Percentiles rank a stretch among this genome's conserved stretches.
Conservation (phyloP, 2,329 filamentous ascomycete species). For the Pseudogymnoascus sp. region DNA sequence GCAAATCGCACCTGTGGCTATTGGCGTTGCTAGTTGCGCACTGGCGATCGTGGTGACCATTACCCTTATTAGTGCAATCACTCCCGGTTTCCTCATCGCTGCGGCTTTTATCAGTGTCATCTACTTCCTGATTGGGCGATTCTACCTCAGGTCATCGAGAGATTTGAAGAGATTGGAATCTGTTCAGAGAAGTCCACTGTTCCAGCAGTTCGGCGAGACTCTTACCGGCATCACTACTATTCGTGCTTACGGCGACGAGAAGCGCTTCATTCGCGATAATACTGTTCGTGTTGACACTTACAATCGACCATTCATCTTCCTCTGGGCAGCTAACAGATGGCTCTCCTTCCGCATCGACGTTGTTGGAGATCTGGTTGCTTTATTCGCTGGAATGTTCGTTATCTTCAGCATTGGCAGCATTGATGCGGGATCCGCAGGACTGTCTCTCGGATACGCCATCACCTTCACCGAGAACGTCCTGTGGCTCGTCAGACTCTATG, state of each 20-base stretch:
- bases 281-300: slow-evolving; percentile 81
- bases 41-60: slow-evolving; percentile 74
- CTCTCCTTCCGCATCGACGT: slow-evolving; percentile 86
- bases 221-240: slow-evolving; percentile 93
- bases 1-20: slow-evolving; percentile 86
- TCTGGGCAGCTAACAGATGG: slow-evolving; percentile 97
- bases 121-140: slow-evolving; percentile 74
- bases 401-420: slow-evolving; percentile 73
- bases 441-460: slow-evolving; percentile 91
- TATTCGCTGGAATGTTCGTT: slow-evolving; percentile 89
- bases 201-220: slow-evolving; percentile 97
- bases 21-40: slow-evolving; percentile 59
- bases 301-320: slow-evolving; percentile 85
- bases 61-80: slow-evolving; percentile 77
- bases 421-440: slow-evolving; percentile 83
- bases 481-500: slow-evolving; percentile 91
- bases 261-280: slow-evolving; percentile 89
- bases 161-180: slow-evolving; percentile 94
- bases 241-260: slow-evolving; percentile 88
- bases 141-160: slow-evolving; percentile 88
- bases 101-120: slow-evolving; percentile 74
- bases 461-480: slow-evolving; percentile 95
- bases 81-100: slow-evolving; percentile 81
- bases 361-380: slow-evolving; percentile 82
- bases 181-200: slow-evolving; percentile 85